Conservation (phyloP, 805 yeast genomes). For the Metschnikowia anglica region DNA sequence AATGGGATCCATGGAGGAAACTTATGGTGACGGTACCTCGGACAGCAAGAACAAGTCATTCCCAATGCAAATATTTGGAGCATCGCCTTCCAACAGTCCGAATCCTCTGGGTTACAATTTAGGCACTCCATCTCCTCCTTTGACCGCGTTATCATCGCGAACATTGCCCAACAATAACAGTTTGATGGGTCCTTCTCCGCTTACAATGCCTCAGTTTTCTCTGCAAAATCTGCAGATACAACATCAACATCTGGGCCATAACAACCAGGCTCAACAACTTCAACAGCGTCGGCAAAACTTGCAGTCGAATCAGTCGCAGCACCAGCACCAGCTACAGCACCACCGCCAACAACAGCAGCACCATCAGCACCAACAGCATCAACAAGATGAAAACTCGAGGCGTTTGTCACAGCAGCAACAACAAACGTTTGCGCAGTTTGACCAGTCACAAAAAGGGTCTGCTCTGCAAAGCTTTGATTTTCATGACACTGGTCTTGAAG, state of each 20-base stretch:
- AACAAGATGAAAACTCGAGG: neutral
- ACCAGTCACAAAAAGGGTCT: neutral
- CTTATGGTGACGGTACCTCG: constrained; percentile 3
- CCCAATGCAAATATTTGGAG: constrained; percentile 13
- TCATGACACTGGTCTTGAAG: constrained; percentile 6
- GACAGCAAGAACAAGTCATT: constrained; percentile 11
- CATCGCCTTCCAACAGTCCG: constrained; percentile 6
- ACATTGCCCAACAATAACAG: constrained; percentile 8
- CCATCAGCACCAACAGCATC: neutral
- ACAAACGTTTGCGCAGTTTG: constrained; percentile 2
- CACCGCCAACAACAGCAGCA: constrained; percentile 8
- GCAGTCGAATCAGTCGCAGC: constrained; percentile 1
- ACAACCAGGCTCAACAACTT: constrained; percentile 1
- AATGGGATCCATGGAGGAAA: constrained; percentile 7
- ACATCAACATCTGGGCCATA: constrained; percentile 2
- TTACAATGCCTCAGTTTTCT: constrained; percentile 11
- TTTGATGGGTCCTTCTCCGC: constrained; percentile 13
- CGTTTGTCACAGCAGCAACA: constrained; percentile 2
- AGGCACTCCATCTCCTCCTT: constrained; percentile 15
- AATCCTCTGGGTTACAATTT: constrained; percentile 5
- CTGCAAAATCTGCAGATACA: constrained; percentile 7
- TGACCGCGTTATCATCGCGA: constrained; percentile 12
- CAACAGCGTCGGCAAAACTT: constrained; percentile 1
- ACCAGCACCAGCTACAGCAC: constrained; percentile 4
- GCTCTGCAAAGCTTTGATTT: constrained; percentile 6